Evolutionary conservation across 169 alveolate species (phyloP).

Genomic region (Plasmodium vivax): DNA sequence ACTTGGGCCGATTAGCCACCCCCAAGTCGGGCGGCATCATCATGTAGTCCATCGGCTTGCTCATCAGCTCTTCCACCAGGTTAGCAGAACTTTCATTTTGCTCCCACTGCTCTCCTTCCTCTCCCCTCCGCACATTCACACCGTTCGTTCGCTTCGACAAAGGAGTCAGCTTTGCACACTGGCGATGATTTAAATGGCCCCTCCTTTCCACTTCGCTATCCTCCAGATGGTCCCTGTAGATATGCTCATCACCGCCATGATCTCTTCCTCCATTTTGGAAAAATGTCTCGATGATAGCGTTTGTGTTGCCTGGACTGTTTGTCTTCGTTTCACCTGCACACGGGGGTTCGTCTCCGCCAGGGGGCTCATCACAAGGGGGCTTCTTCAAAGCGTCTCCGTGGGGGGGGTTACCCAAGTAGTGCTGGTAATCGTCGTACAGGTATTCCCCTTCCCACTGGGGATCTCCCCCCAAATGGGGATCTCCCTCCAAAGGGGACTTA

Average conservation of each 20-base stretch:
- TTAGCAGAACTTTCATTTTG: not conserved
- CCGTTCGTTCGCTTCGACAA: not conserved
- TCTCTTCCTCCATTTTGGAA: constrained; percentile 8
- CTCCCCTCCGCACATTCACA: not conserved
- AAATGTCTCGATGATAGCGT: constrained; percentile 24
- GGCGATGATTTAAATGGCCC: not conserved
- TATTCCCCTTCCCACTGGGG: not conserved
- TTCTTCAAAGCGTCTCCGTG: not conserved
- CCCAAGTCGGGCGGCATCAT: constrained; percentile 72
- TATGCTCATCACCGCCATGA: not conserved
- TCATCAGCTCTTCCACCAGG: not conserved
- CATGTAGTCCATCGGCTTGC: constrained; percentile 20
- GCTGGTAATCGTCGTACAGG: constrained; percentile 6
- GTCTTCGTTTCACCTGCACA: not conserved
- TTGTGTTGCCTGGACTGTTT: not conserved
- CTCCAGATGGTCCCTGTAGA: not conserved
- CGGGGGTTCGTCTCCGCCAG: not conserved
- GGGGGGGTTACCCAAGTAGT: not conserved
- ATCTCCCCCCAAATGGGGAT: not conserved
- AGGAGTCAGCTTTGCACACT: constrained; percentile 23
- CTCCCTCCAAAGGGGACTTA: too few relatives aligned
- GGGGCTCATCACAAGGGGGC: not conserved
- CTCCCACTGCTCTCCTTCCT: not conserved
- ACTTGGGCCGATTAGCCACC: constrained; percentile 3
- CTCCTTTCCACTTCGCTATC: not conserved